Evolutionary conservation across 805 yeast species (phyloP).

Genomic region (Nakazawaea wickerhamii): DNA sequence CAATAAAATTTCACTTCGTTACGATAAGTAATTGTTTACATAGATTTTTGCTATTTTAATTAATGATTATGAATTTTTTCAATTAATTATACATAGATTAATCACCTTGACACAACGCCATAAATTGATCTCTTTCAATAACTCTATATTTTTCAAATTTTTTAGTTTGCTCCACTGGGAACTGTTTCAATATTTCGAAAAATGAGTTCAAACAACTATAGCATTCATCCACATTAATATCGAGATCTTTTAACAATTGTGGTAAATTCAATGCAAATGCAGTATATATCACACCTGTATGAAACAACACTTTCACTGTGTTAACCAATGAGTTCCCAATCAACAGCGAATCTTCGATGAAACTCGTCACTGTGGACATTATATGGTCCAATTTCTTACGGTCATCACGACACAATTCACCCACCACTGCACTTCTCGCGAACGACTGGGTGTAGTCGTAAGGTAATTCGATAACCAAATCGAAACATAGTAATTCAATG

Average conservation of each 20-base stretch:
- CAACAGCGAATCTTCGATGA: conserved; percentile 8
- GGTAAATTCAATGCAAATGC: not conserved
- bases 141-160: conserved; percentile 2
- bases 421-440: conserved; percentile 2
- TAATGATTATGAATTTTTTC: not conserved
- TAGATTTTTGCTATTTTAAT: too few species aligned
- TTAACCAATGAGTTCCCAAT: conserved; percentile 2
- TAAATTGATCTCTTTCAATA: not conserved
- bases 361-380: conserved; percentile 5
- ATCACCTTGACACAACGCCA: not conserved
- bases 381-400: conserved; percentile 4
- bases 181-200: not conserved
- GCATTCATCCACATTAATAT: not conserved
- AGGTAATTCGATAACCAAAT: conserved; percentile 38
- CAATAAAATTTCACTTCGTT: not conserved
- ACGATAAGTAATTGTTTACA: too few species aligned
- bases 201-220: conserved; percentile 1
- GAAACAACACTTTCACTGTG: not conserved
- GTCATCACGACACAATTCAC: conserved; percentile 3
- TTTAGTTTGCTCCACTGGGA: conserved; percentile 7
- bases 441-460: conserved; percentile 19
- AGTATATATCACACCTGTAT: conserved; percentile 2
- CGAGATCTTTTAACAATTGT: not conserved
- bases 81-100: not conserved
- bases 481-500: conserved; percentile 42